A percentile compares a stretch with the other conserved stretches of the same genome.
phyloP scores from a whole-genome alignment of 495 filamentous ascomycete genomes.

The Saxophila tyrrhenica region DNA sequence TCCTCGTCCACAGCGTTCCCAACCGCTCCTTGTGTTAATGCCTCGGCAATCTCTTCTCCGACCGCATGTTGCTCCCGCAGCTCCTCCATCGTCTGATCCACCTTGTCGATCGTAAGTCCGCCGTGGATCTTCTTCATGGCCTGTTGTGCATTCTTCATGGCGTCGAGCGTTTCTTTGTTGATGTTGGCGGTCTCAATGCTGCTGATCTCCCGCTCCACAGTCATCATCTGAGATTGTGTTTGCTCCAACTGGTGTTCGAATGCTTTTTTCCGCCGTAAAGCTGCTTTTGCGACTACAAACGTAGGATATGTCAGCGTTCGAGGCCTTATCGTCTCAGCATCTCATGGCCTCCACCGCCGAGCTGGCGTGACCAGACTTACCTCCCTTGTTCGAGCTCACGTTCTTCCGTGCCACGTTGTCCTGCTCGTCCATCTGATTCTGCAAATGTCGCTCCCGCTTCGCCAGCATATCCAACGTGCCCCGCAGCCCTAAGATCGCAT shows the following conservation, averaged over 20 bases:
- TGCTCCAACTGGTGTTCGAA: conserved; percentile 85
- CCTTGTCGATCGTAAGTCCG: conserved; percentile 79
- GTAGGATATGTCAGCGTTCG: neutral
- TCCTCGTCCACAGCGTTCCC: conserved; percentile 71
- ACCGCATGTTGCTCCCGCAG: conserved; percentile 85
- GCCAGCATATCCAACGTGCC: conserved; percentile 92
- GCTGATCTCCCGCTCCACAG: conserved; percentile 90
- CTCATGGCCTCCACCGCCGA: neutral
- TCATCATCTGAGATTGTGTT: conserved; percentile 76
- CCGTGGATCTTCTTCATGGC: conserved; percentile 91
- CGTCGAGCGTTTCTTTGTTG: conserved; percentile 88
- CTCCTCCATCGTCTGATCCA: conserved; percentile 91
- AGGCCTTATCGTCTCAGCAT: neutral
- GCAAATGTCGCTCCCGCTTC: conserved; percentile 86
- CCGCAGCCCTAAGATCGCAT: conserved; percentile 83
- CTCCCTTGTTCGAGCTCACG: conserved; percentile 78
- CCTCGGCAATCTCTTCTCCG: conserved; percentile 80
- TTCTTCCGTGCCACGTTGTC: conserved; percentile 85
- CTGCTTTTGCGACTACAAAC: conserved; percentile 70
- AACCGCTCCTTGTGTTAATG: conserved; percentile 61
- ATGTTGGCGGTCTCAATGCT: conserved; percentile 97
- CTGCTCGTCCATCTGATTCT: conserved; percentile 86
- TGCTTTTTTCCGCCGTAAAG: conserved; percentile 88
- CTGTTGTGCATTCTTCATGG: conserved; percentile 78
- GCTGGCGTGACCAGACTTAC: conserved; percentile 40